phyloP scores from a whole-genome alignment of 306 rosid species.

The Urtica urens region DNA sequence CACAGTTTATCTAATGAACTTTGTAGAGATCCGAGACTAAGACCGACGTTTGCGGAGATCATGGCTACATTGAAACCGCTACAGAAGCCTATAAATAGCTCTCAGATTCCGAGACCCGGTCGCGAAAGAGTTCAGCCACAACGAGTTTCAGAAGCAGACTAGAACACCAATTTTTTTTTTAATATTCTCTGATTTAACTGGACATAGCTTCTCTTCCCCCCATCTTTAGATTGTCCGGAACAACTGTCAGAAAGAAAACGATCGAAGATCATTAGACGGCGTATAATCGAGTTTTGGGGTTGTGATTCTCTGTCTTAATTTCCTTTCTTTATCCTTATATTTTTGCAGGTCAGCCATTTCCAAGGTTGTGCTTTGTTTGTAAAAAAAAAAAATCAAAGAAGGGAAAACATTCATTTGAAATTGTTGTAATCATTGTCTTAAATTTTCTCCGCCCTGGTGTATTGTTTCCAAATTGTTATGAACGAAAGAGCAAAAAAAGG shows the following conservation, averaged over 20 bases:
- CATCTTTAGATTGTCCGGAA: constrained; percentile 35
- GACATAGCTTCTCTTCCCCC: constrained; percentile 26
- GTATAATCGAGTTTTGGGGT: constrained; percentile 29
- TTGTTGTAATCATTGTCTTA: constrained; percentile 31
- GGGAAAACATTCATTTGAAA: constrained; percentile 25
- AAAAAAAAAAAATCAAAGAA: constrained; percentile 10
- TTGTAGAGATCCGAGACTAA: constrained; percentile 73
- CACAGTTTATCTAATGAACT: constrained; percentile 18
- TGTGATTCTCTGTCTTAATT: constrained; percentile 31
- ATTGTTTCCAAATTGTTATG: constrained; percentile 16
- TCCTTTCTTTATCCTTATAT: constrained; percentile 8
- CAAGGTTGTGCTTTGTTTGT: constrained; percentile 49
- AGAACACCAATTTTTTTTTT: constrained; percentile 15
- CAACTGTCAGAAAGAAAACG: constrained; percentile 19
- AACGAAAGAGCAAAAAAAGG: constrained; percentile 12
- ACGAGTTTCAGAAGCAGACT: constrained; percentile 32
- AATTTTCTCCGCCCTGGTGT: constrained; percentile 25
- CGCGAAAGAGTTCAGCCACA: constrained; percentile 27
- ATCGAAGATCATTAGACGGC: constrained; percentile 39
- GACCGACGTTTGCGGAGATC: constrained; percentile 90
- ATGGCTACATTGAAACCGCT: constrained; percentile 80
- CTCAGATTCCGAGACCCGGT: constrained; percentile 47
- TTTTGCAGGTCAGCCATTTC: constrained; percentile 25
- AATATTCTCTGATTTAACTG: constrained; percentile 27
- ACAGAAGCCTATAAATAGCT: constrained; percentile 53